Evolutionary conservation across 768 basidiomycete genomes (phyloP).

Genomic region (Serendipita sp.): DNA sequence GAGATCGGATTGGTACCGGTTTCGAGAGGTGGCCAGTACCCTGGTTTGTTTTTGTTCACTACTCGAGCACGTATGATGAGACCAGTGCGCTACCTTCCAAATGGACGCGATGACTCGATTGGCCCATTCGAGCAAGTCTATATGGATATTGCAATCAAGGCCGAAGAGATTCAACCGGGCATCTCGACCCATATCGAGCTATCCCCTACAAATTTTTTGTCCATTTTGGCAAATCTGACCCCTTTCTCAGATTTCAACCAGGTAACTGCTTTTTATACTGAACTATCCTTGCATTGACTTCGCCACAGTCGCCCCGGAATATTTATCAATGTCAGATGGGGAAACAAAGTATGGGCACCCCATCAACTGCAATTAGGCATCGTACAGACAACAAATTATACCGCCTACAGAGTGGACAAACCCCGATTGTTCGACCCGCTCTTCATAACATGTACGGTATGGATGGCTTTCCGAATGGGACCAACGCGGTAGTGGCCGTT

Average conservation of each 20-base stretch:
- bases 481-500: constrained; percentile 97
- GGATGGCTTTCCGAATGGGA: constrained; percentile 97
- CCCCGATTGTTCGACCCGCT: constrained; percentile 80
- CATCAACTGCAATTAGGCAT: constrained; percentile 76
- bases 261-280: constrained; percentile 26
- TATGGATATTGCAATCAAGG: constrained; percentile 91
- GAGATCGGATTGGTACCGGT: constrained; percentile 87
- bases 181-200: constrained; percentile 87
- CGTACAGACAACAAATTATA: constrained; percentile 98
- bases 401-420: constrained; percentile 87
- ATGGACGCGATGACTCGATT: constrained; percentile 75
- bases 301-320: constrained; percentile 61
- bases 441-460: constrained; percentile 92
- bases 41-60: constrained; percentile 86
- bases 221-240: constrained; percentile 91
- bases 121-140: constrained; percentile 98
- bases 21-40: constrained; percentile 89
- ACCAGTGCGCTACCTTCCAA: constrained; percentile 80
- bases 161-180: constrained; percentile 61
- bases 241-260: constrained; percentile 99
- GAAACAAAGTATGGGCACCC: constrained; percentile 99
- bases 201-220: constrained; percentile 86
- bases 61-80: constrained; percentile 90
- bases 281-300: constrained; percentile 7
- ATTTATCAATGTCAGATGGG: constrained; percentile 99